Evolutionary conservation across 1,284 basidiomycete species (phyloP).

Genomic region (Dichomitus squalens): DNA sequence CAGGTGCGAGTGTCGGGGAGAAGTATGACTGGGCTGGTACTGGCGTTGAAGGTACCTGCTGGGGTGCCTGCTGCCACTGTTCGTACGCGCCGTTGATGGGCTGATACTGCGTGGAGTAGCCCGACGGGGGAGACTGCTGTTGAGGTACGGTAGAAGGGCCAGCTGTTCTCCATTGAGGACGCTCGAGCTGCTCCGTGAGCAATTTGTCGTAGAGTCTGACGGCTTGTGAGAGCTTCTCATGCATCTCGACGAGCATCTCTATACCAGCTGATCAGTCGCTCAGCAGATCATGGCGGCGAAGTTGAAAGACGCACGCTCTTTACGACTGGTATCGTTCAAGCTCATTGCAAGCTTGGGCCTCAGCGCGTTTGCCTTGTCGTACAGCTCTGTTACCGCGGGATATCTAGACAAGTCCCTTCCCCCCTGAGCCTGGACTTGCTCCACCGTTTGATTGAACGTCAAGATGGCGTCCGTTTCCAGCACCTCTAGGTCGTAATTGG

Average conservation of each 20-base stretch:
- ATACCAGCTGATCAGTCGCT: background rate
- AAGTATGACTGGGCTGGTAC: slow-evolving; percentile 16
- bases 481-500: slow-evolving; percentile 78
- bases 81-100: slow-evolving; percentile 26
- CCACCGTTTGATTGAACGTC: slow-evolving; percentile 88
- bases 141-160: slow-evolving; percentile 32
- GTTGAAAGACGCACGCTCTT: slow-evolving; percentile 59
- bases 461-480: slow-evolving; percentile 84
- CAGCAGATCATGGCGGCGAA: background rate
- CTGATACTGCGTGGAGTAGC: slow-evolving; percentile 33
- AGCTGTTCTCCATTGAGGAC: slow-evolving; percentile 60
- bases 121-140: slow-evolving; percentile 17
- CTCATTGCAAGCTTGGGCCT: slow-evolving; percentile 85
- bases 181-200: slow-evolving; percentile 81
- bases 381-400: slow-evolving; percentile 82
- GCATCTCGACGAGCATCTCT: slow-evolving; percentile 92
- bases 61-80: slow-evolving; percentile 31
- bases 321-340: slow-evolving; percentile 84
- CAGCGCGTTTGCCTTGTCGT: slow-evolving; percentile 81
- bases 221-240: slow-evolving; percentile 89
- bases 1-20: slow-evolving; percentile 19
- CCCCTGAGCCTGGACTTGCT: slow-evolving; percentile 80
- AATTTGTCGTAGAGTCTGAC: slow-evolving; percentile 90
- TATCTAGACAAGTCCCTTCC: slow-evolving; percentile 78
- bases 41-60: slow-evolving; percentile 22